Base-by-base conservation (phyloP, 371 early-diverging fungal genomes). In the Batkoa obscura region DNA sequence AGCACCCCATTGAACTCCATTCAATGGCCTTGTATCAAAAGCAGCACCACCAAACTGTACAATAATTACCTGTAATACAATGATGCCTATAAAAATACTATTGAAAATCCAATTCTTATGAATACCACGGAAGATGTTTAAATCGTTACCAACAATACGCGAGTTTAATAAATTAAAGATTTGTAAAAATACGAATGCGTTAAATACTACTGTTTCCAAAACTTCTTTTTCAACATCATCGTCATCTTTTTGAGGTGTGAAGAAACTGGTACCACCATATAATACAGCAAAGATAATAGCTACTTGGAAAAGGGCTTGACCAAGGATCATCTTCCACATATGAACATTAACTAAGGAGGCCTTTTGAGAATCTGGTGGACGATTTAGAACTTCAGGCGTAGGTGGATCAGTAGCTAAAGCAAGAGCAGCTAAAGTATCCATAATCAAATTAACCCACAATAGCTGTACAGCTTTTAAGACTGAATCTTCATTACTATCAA, bases 121-220 rank as follows among this genome's bases (percentile, higher is more conserved):
- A 41, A 94, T 72, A 59, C 80, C 76, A 60, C 71, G 70, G 74
- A 96, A 94, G 33, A 90, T 79, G 68, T 96, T 96, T 61, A 88
- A 58, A 31, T 78, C 67, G 52, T 70, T 70, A 59, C 80, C 84
- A 42, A 87, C 80, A 50, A 80, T 77, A 31, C 86, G 76, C 62
- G 84, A 85, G 69, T 86, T 87, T 70, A 87, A 72, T 61, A 84
- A 83, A 66, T 92, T 94, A 65, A 95, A 93, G n/a, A 96, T 69
- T 71, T 95, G 96, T 39, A 90, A 68, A 65, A 93, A 88, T 39
- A 96, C 89, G 73, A 97, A 98, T 12, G 83, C 67, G 68, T 97
- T 98, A 74, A 96, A 97, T 9, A 95, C 80, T 62, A 93, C 73
- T 9, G 91, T 84, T 51, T 76, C 77, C 56, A 86, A 71, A 15